Evolutionary conservation across 2,329 filamentous ascomycete genomes (phyloP).

Genomic region (Mycosphaerella arachidis): DNA sequence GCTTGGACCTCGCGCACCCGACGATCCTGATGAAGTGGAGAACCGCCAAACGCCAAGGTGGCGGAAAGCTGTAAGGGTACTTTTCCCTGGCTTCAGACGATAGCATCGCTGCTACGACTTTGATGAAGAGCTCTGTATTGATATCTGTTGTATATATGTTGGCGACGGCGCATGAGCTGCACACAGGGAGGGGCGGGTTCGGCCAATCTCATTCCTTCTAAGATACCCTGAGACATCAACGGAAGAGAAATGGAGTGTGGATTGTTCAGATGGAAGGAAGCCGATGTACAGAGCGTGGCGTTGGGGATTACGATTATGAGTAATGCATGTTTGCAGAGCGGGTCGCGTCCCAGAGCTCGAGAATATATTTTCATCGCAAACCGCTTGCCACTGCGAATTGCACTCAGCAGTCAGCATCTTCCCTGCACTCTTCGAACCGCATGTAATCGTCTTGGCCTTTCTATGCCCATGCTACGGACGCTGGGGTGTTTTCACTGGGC

Average conservation of each 20-base stretch:
- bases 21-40: slow-evolving; percentile 30
- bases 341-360: neutral
- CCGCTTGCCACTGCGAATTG: too few species aligned
- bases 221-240: slow-evolving; percentile 5
- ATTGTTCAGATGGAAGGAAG: neutral
- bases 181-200: neutral
- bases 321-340: neutral
- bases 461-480: too few species aligned
- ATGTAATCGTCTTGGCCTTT: too few species aligned
- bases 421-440: too few species aligned
- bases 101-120: neutral
- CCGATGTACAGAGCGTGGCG: neutral
- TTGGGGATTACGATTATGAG: neutral
- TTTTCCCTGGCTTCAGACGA: slow-evolving; percentile 26
- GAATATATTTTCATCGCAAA: neutral
- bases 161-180: neutral
- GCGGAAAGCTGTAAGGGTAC: slow-evolving; percentile 27
- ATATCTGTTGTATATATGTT: slow-evolving; percentile 3
- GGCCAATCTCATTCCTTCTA: slow-evolving; percentile 8
- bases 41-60: slow-evolving; percentile 22
- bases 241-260: neutral
- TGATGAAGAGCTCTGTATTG: neutral
- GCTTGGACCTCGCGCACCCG: slow-evolving; percentile 32
- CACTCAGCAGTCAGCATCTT: neutral
- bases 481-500: too few species aligned